Evolutionary conservation across 345 rosid genomes (phyloP), one percentile per base, ranked within the genome.

Genomic region (Populus euphratica): DNA sequence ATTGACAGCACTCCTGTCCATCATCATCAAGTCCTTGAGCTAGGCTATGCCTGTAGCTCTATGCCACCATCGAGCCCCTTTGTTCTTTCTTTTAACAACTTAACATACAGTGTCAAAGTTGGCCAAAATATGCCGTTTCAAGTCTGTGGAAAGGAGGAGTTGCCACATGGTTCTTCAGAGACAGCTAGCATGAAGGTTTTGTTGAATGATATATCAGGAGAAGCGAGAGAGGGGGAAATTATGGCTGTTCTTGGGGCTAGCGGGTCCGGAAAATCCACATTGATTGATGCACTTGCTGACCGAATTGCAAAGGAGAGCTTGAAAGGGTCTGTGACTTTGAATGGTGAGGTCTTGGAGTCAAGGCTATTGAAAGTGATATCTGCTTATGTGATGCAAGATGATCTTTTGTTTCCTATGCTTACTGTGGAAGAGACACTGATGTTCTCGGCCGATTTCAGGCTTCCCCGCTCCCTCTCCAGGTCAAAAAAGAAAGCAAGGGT

Each of bases 311-410:
- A 86, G 82, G 97, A 87, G 8, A 93, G 97, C 77, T 85, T 95
- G 21, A 86, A 78, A 79, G 99, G 99, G 16, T 80, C 94, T 2
- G 87, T 95, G 70, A 89, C 87, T 61, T 84, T 96, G 81, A 96
- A 93, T 62, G 93, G 93, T 21, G 94, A 96, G 77, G 83, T 82
- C 39, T 81, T 96, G 75, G 94, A 90, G 64, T 92, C 98, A 1
- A 81, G 88, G 65, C 81, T 96, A 17, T 81, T 88, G 89, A 96
- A 89, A 85, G 91, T 91, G 69, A 96, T 96, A 27, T 96, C 99
- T 0, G 98, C 98, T 47, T 96, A 96, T 72, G 99, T 96, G 4
- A 92, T 91, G 98, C 99, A 95, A 76, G 98, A 95, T 50, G 99
- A 95, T 78, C 93, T 95, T 33, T 82, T 96, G 59, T 96, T 93